Conservation (phyloP, 176 grass and related monocot species). For the Triticum turgidum region DNA sequence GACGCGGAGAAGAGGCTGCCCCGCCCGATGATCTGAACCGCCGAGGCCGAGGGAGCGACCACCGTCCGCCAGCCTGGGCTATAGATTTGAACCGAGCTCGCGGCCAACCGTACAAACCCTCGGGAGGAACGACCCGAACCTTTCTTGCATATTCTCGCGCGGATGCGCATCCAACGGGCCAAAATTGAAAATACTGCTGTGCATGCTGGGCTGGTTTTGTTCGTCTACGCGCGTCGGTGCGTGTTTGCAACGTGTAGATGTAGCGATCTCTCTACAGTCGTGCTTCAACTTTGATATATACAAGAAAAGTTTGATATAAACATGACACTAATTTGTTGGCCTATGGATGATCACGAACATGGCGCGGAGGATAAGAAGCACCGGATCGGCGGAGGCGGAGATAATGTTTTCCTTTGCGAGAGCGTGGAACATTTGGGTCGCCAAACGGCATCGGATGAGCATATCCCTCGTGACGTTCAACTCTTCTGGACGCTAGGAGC, state of each 20-base stretch:
- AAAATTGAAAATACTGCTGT: background rate
- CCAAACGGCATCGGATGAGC: background rate
- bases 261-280: background rate
- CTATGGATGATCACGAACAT: background rate
- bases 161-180: background rate
- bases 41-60: background rate
- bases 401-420: slow-evolving; percentile 1
- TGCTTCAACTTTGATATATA: background rate
- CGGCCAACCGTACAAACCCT: background rate
- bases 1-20: background rate
- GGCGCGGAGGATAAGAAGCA: background rate
- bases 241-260: background rate
- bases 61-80: background rate
- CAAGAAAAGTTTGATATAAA: background rate
- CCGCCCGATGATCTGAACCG: background rate
- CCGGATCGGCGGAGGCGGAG: background rate
- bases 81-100: background rate
- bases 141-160: slow-evolving; percentile 18
- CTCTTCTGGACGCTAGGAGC: background rate
- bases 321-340: no score
- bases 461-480: background rate
- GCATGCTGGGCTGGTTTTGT: background rate
- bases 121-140: background rate
- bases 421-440: background rate
- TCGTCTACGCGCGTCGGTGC: background rate